Conservation (phyloP, 1,284 basidiomycete species). For the Pulchroboletus neoregius region DNA sequence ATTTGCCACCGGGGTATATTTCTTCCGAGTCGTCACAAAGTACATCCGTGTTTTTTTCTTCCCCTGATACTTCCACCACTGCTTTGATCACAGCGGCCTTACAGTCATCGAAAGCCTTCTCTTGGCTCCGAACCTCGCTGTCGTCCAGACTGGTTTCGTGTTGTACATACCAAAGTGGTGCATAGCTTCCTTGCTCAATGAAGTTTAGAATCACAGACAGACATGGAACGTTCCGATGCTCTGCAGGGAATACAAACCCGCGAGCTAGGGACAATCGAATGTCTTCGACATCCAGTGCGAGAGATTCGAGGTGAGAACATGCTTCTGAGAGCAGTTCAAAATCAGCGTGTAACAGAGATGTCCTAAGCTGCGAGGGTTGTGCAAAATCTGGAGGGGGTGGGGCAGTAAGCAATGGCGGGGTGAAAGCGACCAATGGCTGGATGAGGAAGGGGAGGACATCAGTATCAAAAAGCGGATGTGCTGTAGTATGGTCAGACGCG, state of each 20-base stretch:
- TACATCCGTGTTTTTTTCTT: constrained; percentile 73
- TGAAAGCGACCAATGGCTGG: constrained; percentile 53
- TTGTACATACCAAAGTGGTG: constrained; percentile 54
- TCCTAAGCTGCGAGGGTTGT: constrained; percentile 42
- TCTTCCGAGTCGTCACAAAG: constrained; percentile 65
- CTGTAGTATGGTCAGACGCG: constrained; percentile 30
- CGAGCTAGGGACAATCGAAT: constrained; percentile 67
- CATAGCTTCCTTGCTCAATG: constrained; percentile 64
- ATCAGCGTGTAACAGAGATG: constrained; percentile 59
- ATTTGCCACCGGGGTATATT: constrained; percentile 58
- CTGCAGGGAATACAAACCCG: constrained; percentile 54
- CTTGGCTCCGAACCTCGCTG: constrained; percentile 48
- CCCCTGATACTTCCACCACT: constrained; percentile 80
- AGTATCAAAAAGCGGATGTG: constrained; percentile 53
- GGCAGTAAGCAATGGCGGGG: constrained; percentile 45
- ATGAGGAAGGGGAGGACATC: constrained; percentile 62
- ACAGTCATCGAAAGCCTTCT: constrained; percentile 73
- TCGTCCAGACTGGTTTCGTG: constrained; percentile 38
- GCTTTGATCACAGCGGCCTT: constrained; percentile 83
- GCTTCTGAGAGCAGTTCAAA: constrained; percentile 69
- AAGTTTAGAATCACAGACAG: constrained; percentile 65
- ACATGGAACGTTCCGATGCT: constrained; percentile 56
- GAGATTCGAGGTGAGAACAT: constrained; percentile 70
- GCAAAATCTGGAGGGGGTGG: constrained; percentile 40
- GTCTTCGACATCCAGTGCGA: constrained; percentile 71